Evolutionary conservation across 345 rosid species (phyloP).

Genomic region (Cardamine resedifolia): DNA sequence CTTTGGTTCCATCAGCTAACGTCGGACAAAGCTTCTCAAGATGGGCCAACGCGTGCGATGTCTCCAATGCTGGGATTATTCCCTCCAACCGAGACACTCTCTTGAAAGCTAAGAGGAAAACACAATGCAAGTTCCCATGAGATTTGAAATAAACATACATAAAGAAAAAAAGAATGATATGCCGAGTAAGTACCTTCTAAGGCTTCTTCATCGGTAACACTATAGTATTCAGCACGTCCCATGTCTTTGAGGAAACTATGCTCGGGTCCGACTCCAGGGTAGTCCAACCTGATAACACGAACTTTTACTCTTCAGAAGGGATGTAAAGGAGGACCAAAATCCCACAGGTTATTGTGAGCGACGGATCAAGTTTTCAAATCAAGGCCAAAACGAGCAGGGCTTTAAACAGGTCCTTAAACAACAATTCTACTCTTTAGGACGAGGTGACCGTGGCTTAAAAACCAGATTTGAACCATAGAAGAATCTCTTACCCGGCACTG

Average conservation of each 20-base stretch:
- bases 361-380: not conserved
- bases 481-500: conserved; percentile 72
- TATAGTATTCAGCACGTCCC: conserved; percentile 80
- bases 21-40: conserved; percentile 87
- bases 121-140: not conserved
- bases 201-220: conserved; percentile 89
- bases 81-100: conserved; percentile 83
- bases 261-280: conserved; percentile 99
- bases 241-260: conserved; percentile 89
- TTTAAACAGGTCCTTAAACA: not conserved
- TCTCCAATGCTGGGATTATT: conserved; percentile 90
- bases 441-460: not conserved
- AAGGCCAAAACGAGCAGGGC: not conserved
- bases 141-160: not conserved
- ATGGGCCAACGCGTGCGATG: conserved; percentile 85
- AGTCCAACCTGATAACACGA: conserved; percentile 65
- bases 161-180: not conserved
- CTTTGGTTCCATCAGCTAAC: conserved; percentile 61
- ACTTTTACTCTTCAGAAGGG: not conserved
- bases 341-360: not conserved
- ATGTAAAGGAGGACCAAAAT: not conserved
- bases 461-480: not conserved
- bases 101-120: conserved; percentile 65
- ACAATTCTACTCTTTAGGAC: not conserved
- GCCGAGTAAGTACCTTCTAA: conserved; percentile 57